Evolutionary conservation across 2,329 filamentous ascomycete species (phyloP), one percentile per base, ranked within the genome.

Genomic region (Teratosphaeria epicoccoides): DNA sequence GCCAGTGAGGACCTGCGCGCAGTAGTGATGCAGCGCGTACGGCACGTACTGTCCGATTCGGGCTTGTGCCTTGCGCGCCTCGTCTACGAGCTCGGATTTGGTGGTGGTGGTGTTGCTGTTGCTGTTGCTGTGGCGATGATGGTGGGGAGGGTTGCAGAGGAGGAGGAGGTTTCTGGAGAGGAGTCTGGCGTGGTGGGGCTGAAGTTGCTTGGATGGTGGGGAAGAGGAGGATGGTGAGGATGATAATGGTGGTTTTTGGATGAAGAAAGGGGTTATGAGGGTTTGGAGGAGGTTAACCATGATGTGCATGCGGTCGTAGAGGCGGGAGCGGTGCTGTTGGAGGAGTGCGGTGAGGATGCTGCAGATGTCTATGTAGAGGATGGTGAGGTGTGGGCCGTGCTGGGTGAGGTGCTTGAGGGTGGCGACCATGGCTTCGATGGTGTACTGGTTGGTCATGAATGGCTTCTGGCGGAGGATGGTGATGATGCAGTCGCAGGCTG

Each of bases 271-370:
- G 50, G 72, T 70, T 1, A 83, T 65, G 1, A 84, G 71, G 11
- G 67, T 67, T 58, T 81, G 76, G 52, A 84, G 71, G 11, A 77
- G 68, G 0, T 74, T 71, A 5, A 82, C 66, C 14, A 84, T 66
- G 10, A 84, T 68, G 59, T 84, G 80, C 66, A 78, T 78, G 23
- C 81, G 78, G 6, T 80, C 80, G 29, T 77, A 76, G 9, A 84
- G 68, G 43, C 79, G 77, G 14, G 75, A 69, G 22, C 80, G 76
- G 59, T 83, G 76, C 11, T 81, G 71, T n/a, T 75, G 70, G 6
- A 84, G 66, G 6, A 83, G 64, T 0, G 73, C 65, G 7, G 74
- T 75, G 51, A 77, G 67, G 9, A 81, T 68, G 29, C 73, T 68
- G 62, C 79, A 82, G 9, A 82, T 66, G 43, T 77, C 75, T 4